These are phyloP conservation scores for Rhizopogon vesiculosus DNA, from an alignment of 768 basidiomycete genomes.

Conservation along the genomic window DNA sequence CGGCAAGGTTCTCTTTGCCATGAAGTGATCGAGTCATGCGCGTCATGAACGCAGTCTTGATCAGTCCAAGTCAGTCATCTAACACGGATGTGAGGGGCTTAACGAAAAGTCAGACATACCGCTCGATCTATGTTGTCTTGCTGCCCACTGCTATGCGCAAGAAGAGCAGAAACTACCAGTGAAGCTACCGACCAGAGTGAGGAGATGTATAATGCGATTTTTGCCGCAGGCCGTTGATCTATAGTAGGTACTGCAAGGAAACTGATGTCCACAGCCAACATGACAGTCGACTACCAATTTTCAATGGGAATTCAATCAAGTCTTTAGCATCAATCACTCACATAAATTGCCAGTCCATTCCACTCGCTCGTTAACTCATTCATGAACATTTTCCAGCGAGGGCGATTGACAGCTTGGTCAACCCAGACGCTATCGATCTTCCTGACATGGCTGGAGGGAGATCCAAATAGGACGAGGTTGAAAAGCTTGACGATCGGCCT, in stretches of 20 bases:
- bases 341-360: constrained; percentile 7
- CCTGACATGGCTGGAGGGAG: constrained; percentile 39
- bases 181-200: constrained; percentile 5
- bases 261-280: constrained; percentile 28
- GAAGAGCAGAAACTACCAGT: constrained; percentile 5
- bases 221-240: constrained; percentile 2
- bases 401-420: constrained; percentile 2
- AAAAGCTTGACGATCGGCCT: neutral
- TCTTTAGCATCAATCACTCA: neutral
- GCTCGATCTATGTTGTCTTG: constrained; percentile 33
- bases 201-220: constrained; percentile 4
- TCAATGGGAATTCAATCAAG: neutral
- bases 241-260: constrained; percentile 30
- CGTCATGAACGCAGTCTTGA: neutral
- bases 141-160: constrained; percentile 24
- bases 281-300: constrained; percentile 24
- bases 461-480: constrained; percentile 34
- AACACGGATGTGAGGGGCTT: neutral
- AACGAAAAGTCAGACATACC: constrained; percentile 19
- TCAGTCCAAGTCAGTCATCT: neutral
- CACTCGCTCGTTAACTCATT: constrained; percentile 12
- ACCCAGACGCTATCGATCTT: constrained; percentile 3
- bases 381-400: constrained; percentile 18
- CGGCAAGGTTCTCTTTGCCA: constrained; percentile 40
- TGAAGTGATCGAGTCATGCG: constrained; percentile 13